phyloP scores from a whole-genome alignment of 1,139 yeast genomes.

The Yamadazyma dendronema region DNA sequence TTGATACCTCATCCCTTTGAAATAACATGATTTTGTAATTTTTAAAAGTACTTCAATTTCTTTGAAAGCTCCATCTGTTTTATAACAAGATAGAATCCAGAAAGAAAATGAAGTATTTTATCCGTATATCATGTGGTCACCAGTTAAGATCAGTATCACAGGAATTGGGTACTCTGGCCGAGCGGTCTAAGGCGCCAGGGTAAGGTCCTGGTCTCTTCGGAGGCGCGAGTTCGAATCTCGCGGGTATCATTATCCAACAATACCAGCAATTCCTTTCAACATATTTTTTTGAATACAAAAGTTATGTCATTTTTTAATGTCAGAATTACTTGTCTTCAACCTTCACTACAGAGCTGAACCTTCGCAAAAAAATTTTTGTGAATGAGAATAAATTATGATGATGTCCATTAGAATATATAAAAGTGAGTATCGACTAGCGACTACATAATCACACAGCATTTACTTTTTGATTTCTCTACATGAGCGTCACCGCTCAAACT shows the following conservation, averaged over 20 bases:
- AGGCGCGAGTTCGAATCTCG: slow-evolving; percentile 60
- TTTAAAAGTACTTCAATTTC: too few species aligned
- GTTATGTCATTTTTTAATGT: background rate
- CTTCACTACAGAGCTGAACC: too few species aligned
- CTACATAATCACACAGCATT: slow-evolving; percentile 19
- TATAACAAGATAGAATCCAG: too few species aligned
- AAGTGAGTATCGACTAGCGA: background rate
- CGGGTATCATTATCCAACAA: slow-evolving; percentile 41
- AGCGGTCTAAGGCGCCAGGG: slow-evolving; percentile 53
- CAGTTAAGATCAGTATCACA: slow-evolving; percentile 9
- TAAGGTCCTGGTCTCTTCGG: slow-evolving; percentile 57
- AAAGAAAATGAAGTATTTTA: too few species aligned
- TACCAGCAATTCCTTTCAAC: slow-evolving; percentile 37
- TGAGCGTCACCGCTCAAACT: slow-evolving; percentile 14
- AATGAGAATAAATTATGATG: too few species aligned
- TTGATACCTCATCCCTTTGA: too few species aligned
- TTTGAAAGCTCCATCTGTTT: too few species aligned
- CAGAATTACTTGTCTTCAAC: too few species aligned
- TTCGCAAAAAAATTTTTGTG: too few species aligned
- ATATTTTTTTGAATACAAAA: slow-evolving; percentile 15
- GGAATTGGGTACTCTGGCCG: slow-evolving; percentile 49
- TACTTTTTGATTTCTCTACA: slow-evolving; percentile 14
- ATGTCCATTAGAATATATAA: slow-evolving; percentile 1
- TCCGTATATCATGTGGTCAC: background rate
- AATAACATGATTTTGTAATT: too few species aligned